These are phyloP conservation scores for Cytospora chrysosperma DNA, from an alignment of 2,329 filamentous ascomycete species.

Conservation along the genomic window DNA sequence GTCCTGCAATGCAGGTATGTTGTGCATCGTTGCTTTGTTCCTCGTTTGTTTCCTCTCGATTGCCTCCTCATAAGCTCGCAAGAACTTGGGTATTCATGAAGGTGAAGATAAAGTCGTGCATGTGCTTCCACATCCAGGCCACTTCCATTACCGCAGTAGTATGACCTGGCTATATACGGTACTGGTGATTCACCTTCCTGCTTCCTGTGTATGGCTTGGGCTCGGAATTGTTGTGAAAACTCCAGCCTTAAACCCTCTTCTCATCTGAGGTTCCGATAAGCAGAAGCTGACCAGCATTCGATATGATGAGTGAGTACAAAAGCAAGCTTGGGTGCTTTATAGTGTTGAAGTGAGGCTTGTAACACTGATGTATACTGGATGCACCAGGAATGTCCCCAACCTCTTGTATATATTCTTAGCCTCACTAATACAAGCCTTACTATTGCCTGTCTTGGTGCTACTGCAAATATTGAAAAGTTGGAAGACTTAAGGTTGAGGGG, in stretches of 20 bases:
- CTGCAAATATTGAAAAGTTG: background rate
- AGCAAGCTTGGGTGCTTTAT: too few relatives aligned
- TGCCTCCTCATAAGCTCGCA: background rate
- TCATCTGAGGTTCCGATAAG: too few relatives aligned
- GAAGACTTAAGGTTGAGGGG: background rate
- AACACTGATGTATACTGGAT: background rate
- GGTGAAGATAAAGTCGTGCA: too few relatives aligned
- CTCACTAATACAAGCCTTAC: background rate
- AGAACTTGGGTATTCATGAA: background rate
- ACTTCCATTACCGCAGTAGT: too few relatives aligned
- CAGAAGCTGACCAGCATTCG: too few relatives aligned
- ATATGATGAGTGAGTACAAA: too few relatives aligned
- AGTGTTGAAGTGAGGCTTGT: background rate
- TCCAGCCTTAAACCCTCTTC: too few relatives aligned
- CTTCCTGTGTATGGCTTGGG: too few relatives aligned
- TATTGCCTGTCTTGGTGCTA: background rate
- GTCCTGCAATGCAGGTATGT: conserved; percentile 34
- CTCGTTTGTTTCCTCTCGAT: background rate
- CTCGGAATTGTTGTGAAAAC: too few relatives aligned
- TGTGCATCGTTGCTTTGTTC: conserved; percentile 29
- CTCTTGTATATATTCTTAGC: background rate
- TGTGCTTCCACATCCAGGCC: too few relatives aligned
- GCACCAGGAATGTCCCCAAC: background rate
- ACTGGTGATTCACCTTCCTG: too few relatives aligned
- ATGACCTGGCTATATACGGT: too few relatives aligned